Evolutionary conservation across 2,329 filamentous ascomycete species (phyloP).

Genomic region (Hypoxylon sp.): DNA sequence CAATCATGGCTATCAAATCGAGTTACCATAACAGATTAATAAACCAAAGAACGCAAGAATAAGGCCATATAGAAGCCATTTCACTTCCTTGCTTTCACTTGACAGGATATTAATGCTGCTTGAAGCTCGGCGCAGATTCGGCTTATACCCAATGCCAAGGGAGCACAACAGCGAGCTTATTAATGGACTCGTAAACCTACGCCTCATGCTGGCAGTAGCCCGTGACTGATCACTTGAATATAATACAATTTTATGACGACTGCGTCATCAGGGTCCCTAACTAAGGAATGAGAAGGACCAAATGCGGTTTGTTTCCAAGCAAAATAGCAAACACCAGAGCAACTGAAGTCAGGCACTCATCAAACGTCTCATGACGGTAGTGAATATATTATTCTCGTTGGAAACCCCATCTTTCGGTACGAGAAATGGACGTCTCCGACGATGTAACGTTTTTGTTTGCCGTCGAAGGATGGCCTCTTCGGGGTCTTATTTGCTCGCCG

Average conservation of each 20-base stretch:
- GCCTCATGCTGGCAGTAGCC: background rate
- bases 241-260: background rate
- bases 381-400: constrained; percentile 13
- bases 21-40: background rate
- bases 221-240: background rate
- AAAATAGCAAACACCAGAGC: constrained; percentile 1
- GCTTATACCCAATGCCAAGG: constrained; percentile 1
- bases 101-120: background rate
- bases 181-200: constrained; percentile 3
- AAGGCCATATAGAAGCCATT: background rate
- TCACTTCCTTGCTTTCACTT: background rate
- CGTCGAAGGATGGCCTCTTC: constrained; percentile 9
- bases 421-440: constrained; percentile 1
- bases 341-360: background rate
- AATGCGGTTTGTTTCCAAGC: background rate
- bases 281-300: background rate
- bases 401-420: background rate
- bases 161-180: constrained; percentile 1
- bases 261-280: background rate
- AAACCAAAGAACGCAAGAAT: background rate
- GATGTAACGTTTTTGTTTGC: constrained; percentile 22
- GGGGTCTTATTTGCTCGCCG: constrained; percentile 5
- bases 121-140: background rate
- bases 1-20: background rate
- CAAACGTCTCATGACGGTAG: background rate